These are phyloP conservation scores for Mycena capillaripes DNA, from an alignment of 768 basidiomycete genomes.

Conservation along the genomic window DNA sequence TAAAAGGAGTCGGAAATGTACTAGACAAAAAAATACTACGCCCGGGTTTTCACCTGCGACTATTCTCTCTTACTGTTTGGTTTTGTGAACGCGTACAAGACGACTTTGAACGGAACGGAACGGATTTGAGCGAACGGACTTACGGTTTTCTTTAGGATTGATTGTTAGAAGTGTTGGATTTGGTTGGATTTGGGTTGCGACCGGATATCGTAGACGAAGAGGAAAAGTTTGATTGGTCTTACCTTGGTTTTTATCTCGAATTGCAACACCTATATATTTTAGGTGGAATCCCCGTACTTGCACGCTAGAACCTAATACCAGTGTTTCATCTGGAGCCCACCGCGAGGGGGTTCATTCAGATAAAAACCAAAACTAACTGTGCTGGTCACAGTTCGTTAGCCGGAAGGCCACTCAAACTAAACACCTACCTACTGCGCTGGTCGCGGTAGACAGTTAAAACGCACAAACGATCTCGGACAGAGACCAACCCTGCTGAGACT, in stretches of 20 bases:
- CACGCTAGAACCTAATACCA: not conserved
- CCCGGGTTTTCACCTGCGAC: not conserved
- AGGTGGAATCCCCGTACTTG: not conserved
- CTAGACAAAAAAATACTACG: too few species aligned
- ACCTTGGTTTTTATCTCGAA: too few species aligned
- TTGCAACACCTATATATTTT: slow-evolving; percentile 1
- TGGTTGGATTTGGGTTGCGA: not conserved
- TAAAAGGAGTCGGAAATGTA: not conserved
- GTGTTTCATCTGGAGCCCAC: too few species aligned
- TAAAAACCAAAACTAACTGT: not conserved
- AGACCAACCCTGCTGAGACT: not conserved
- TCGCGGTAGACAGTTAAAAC: too few species aligned
- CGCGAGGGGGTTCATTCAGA: too few species aligned
- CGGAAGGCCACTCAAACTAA: too few species aligned
- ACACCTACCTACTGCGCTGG: too few species aligned
- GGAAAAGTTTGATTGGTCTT: too few species aligned
- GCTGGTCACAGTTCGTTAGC: not conserved
- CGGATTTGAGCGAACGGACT: not conserved
- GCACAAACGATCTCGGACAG: not conserved
- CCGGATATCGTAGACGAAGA: not conserved
- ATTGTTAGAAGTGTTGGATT: not conserved
- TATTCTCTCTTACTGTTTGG: not conserved
- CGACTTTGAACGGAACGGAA: not conserved
- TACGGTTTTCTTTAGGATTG: too few species aligned
- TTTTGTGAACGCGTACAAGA: too few species aligned